Conservation (phyloP, 306 rosid genomes). For the Cucumis cinereus region DNA sequence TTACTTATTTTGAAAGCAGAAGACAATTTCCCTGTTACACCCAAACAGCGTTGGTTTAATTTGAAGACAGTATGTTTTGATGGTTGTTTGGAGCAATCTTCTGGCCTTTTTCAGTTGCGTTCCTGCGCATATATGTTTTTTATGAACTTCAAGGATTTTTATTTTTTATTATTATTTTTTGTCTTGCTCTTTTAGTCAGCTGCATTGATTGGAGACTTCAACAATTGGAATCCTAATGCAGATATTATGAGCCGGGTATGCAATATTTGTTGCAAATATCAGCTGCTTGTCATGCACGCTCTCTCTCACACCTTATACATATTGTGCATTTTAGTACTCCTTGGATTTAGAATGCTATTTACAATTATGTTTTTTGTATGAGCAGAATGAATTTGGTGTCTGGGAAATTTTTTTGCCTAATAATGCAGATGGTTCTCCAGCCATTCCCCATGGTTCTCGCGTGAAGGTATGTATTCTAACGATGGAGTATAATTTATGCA, state of each 20-base stretch:
- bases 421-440: constrained; percentile 74
- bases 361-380: neutral
- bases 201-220: constrained; percentile 86
- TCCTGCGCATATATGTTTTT: neutral
- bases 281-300: neutral
- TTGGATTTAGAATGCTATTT: neutral
- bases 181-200: constrained; percentile 56
- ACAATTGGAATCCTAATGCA: constrained; percentile 87
- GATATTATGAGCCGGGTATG: constrained; percentile 79
- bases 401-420: constrained; percentile 98
- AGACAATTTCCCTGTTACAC: neutral
- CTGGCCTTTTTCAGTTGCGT: neutral
- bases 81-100: neutral
- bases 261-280: constrained; percentile 5
- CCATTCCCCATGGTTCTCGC: constrained; percentile 97
- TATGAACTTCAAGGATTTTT: neutral
- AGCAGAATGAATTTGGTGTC: constrained; percentile 95
- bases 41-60: neutral
- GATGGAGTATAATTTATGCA: neutral
- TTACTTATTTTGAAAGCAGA: neutral
- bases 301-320: neutral
- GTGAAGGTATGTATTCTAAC: constrained; percentile 52
- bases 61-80: neutral
- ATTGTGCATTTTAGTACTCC: neutral
- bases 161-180: neutral